Conservation (phyloP, 805 yeast species). For the Starmerella floricola region DNA sequence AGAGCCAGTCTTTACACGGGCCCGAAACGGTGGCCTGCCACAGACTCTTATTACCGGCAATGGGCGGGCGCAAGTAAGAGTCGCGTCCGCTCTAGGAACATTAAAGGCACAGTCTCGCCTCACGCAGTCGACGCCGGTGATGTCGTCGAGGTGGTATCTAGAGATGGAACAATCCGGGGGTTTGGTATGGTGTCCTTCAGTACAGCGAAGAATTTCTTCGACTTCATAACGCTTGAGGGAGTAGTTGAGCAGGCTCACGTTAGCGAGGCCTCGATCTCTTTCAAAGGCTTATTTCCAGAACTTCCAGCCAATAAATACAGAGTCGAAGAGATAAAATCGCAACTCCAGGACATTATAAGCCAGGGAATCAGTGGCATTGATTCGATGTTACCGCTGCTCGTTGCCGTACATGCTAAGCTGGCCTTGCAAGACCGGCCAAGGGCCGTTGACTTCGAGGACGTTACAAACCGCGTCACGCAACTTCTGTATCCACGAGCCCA, state of each 20-base stretch:
- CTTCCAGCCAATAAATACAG: constrained; percentile 1
- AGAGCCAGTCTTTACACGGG: constrained; percentile 14
- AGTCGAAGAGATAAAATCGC: not conserved
- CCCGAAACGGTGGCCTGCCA: constrained; percentile 15
- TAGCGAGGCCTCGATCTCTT: constrained; percentile 11
- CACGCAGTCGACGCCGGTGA: constrained; percentile 18
- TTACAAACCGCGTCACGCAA: constrained; percentile 2
- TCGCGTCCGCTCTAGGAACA: not conserved
- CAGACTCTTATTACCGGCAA: constrained; percentile 14
- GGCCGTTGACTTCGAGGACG: constrained; percentile 14
- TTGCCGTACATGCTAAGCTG: constrained; percentile 12
- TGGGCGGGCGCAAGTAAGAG: not conserved
- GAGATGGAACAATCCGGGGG: constrained; percentile 8
- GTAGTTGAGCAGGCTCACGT: constrained; percentile 1
- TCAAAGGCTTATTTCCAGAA: constrained; percentile 9
- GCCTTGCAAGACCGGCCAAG: constrained; percentile 5
- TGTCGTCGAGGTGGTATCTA: constrained; percentile 15
- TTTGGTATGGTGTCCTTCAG: constrained; percentile 21
- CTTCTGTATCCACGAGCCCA: not conserved
- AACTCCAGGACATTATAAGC: not conserved
- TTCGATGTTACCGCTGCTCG: constrained; percentile 5
- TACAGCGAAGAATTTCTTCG: constrained; percentile 12
- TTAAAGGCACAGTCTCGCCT: constrained; percentile 8
- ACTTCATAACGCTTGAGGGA: constrained; percentile 12
- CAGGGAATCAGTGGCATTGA: not conserved